These are phyloP conservation scores for Vigna trinervia DNA, from an alignment of 306 rosid species.

Conservation along the genomic window DNA sequence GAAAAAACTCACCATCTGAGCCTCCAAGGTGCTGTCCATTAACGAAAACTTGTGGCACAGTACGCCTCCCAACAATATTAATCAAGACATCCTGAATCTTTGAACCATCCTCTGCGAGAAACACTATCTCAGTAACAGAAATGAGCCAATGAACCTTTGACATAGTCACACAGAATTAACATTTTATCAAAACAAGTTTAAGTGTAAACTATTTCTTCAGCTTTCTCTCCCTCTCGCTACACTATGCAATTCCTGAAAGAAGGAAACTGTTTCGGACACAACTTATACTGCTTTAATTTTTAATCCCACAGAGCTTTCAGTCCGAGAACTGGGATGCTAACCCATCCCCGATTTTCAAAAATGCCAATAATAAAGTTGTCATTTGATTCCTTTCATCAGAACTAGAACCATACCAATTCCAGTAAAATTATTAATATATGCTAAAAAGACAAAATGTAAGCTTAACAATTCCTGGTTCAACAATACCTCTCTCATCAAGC, in stretches of 20 bases:
- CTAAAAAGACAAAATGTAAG: neutral
- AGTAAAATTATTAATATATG: neutral
- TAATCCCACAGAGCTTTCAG: constrained; percentile 1
- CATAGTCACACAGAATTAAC: constrained; percentile 27
- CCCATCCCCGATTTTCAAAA: constrained; percentile 16
- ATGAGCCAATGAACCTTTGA: constrained; percentile 7
- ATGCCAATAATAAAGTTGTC: constrained; percentile 20
- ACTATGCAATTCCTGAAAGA: neutral
- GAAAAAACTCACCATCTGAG: constrained; percentile 75
- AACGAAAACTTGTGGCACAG: constrained; percentile 93
- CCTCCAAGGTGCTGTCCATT: constrained; percentile 90
- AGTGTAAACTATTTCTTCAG: constrained; percentile 25
- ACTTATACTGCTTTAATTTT: neutral
- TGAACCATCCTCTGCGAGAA: constrained; percentile 74
- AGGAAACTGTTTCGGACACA: constrained; percentile 26
- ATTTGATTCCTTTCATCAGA: constrained; percentile 28
- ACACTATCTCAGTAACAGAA: constrained; percentile 35
- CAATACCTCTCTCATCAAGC: constrained; percentile 88
- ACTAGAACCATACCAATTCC: constrained; percentile 12
- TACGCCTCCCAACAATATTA: constrained; percentile 75
- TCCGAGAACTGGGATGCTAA: constrained; percentile 26
- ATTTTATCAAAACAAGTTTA: constrained; percentile 28
- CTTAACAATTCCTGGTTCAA: constrained; percentile 1
- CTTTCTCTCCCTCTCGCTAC: constrained; percentile 13
- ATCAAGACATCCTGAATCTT: constrained; percentile 72